phyloP scores from a whole-genome alignment of 2,329 filamentous ascomycete genomes.

The Hymenoscyphus fructigenus region DNA sequence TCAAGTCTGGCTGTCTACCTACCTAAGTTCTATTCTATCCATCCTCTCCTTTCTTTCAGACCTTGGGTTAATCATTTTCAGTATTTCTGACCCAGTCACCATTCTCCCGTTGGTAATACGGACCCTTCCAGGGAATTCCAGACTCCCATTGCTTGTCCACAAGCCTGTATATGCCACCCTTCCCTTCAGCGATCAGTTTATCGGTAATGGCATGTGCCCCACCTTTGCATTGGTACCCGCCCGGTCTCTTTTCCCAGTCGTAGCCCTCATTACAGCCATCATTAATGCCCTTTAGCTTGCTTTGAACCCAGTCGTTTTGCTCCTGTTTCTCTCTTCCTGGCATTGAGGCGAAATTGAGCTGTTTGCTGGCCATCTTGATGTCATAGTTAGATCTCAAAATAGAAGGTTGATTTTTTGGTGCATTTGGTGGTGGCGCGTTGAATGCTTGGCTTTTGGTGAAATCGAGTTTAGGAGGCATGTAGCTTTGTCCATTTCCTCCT shows the following conservation, averaged over 20 bases:
- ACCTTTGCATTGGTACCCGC: conserved; percentile 60
- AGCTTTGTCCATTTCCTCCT: background rate
- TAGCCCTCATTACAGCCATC: conserved; percentile 56
- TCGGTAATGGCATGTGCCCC: conserved; percentile 55
- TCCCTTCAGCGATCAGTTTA: conserved; percentile 29
- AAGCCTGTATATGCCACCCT: background rate
- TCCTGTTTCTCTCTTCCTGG: background rate
- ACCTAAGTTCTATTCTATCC: background rate
- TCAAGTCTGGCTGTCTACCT: background rate
- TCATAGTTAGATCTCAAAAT: background rate
- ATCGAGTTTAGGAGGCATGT: too few relatives aligned
- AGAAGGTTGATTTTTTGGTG: background rate
- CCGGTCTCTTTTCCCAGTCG: conserved; percentile 55
- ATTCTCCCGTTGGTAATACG: background rate
- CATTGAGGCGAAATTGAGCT: background rate
- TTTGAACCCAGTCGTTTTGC: conserved; percentile 12
- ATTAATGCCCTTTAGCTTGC: conserved; percentile 41
- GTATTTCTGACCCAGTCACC: background rate
- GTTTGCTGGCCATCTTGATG: conserved; percentile 10
- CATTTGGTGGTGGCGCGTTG: background rate
- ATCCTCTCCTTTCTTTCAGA: background rate
- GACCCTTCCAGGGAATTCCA: background rate
- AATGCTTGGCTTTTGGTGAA: background rate
- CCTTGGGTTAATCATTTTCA: background rate
- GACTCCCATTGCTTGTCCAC: background rate